Evolutionary conservation across 2,329 filamentous ascomycete species (phyloP).

Genomic region (Escovopsis sp.): DNA sequence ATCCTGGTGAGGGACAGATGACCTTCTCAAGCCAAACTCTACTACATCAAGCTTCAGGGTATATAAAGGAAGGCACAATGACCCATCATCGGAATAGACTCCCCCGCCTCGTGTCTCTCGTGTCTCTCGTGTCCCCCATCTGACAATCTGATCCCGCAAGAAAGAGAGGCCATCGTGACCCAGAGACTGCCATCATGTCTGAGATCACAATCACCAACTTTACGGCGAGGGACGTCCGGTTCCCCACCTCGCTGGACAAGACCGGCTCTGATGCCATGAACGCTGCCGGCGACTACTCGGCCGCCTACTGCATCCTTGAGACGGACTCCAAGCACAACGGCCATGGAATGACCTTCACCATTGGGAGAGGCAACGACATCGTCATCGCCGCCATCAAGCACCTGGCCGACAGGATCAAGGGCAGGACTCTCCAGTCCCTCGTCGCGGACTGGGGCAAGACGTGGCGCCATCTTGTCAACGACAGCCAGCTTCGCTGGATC

Average conservation of each 20-base stretch:
- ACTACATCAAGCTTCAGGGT: too few relatives aligned
- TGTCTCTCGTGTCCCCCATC: too few relatives aligned
- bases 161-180: background rate
- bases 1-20: too few relatives aligned
- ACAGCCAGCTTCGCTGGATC: slow-evolving; percentile 86
- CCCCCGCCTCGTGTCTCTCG: too few relatives aligned
- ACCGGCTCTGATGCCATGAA: slow-evolving; percentile 98
- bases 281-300: slow-evolving; percentile 78
- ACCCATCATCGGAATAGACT: too few relatives aligned
- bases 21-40: too few relatives aligned
- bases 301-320: slow-evolving; percentile 83
- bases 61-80: too few relatives aligned
- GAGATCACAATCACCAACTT: too few relatives aligned
- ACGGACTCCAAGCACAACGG: slow-evolving; percentile 60
- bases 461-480: slow-evolving; percentile 79
- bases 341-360: slow-evolving; percentile 77
- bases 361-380: slow-evolving; percentile 82
- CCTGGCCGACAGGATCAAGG: slow-evolving; percentile 62
- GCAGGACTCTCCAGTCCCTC: slow-evolving; percentile 61
- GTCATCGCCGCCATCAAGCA: slow-evolving; percentile 68
- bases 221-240: slow-evolving; percentile 45
- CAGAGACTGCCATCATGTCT: background rate
- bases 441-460: slow-evolving; percentile 73
- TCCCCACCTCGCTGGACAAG: slow-evolving; percentile 87
- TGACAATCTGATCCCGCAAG: too few relatives aligned